Evolutionary conservation across 169 alveolate genomes (phyloP), one percentile per base, ranked within the genome.

Genomic region (Plasmodium knowlesi): DNA sequence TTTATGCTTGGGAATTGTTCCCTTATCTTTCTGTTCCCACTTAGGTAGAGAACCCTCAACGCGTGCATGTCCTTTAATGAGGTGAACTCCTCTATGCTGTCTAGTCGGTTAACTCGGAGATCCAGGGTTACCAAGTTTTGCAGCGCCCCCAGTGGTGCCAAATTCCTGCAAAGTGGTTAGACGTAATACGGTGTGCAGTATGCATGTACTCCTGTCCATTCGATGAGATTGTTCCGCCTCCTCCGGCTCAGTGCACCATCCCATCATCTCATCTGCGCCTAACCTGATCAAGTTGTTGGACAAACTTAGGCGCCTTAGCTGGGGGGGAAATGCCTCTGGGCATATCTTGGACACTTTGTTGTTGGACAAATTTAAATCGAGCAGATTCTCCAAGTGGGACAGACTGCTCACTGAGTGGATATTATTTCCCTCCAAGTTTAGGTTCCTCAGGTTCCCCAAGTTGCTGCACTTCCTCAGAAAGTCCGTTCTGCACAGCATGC

Each of bases 1-100:
- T 34, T 78, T 19, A 89, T 89, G 43, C n/a, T 89, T 19, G 73
- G 34, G 50, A 89, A 89, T 30, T 71, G 70, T 43, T 89, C 94
- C 73, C 79, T 89, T 89, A 89, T 89, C 79, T 89, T 89, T 22
- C 94, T 89, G 53, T 89, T 89, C 61, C 94, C 94, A 57, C 70
- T 89, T 39, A 89, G 82, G 82, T 89, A 79, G 34, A 89, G 82
- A 8, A 41, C 70, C 67, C 67, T 89, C 67, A 89, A 89, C 14
- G 46, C 79, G 39, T 61, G 32, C 12, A 89, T 19, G 37, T 43
- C 72, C 46, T 46, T 78, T 34, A 89, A 89, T 61, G 71, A 39
- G 70, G 28, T 89, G 82, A 89, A 89, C 53, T 89, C 94, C 0
- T 89, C 94, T 10, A 79, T 71, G 37, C 79, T 89, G 54, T 89